Percentiles rank a stretch among this genome's conserved stretches.
These are phyloP conservation scores for Prunus dulcis DNA, from an alignment of 306 rosid species.

Conservation along the genomic window DNA sequence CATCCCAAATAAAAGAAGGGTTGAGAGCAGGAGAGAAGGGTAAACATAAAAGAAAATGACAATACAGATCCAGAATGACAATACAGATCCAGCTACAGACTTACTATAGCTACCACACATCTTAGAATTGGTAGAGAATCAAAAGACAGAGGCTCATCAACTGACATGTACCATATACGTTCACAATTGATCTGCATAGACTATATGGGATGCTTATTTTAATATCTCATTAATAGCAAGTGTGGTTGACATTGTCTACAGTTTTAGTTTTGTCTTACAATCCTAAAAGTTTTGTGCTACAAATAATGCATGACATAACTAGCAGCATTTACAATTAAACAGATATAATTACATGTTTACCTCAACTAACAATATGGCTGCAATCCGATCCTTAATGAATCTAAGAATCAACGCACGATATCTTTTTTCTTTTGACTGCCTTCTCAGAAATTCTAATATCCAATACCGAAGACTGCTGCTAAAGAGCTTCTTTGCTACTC, in stretches of 20 bases:
- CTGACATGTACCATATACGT: neutral
- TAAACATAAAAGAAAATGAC: neutral
- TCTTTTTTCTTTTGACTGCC: slow-evolving; percentile 67
- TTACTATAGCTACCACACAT: no score
- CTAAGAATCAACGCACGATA: slow-evolving; percentile 73
- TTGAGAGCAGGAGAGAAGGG: neutral
- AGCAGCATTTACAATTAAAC: neutral
- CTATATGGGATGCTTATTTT: neutral
- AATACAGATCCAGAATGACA: no score
- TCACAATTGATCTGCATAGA: neutral
- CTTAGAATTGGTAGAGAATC: no score
- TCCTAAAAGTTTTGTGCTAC: neutral
- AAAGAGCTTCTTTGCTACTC: slow-evolving; percentile 67
- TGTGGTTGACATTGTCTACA: neutral
- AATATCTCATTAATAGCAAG: neutral
- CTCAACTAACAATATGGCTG: slow-evolving; percentile 79
- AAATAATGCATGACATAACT: neutral
- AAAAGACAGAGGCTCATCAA: neutral
- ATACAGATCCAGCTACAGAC: no score
- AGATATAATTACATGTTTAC: slow-evolving; percentile 38
- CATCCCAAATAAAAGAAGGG: neutral
- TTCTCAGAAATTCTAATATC: slow-evolving; percentile 81
- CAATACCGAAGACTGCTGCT: slow-evolving; percentile 79
- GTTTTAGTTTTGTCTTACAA: neutral
- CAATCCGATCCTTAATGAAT: slow-evolving; percentile 82